These are phyloP conservation scores for Coelastrella sp. DNA, from an alignment of 139 green algal genomes.

Conservation along the genomic window DNA sequence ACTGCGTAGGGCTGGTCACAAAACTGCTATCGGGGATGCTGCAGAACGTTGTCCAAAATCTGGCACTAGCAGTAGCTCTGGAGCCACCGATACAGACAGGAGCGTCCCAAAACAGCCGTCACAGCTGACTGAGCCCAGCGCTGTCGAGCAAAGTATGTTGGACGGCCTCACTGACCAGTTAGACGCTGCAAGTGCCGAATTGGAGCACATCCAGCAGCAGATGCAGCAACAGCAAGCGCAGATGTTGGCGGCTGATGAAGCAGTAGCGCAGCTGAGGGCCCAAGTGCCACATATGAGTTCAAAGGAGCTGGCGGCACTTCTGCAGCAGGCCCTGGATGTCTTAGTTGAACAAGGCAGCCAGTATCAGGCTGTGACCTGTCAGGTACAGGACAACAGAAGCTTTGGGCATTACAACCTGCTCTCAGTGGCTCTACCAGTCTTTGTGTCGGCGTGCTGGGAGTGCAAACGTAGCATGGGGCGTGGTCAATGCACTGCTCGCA, in stretches of 20 bases:
- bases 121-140: too few relatives aligned
- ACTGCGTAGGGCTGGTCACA: conserved; percentile 4
- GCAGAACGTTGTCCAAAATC: too few relatives aligned
- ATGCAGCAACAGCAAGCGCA: not conserved
- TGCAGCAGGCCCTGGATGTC: conserved; percentile 24
- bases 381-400: too few relatives aligned
- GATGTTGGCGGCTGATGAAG: not conserved
- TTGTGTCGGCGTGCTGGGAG: too few relatives aligned
- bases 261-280: not conserved
- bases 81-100: too few relatives aligned
- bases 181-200: conserved; percentile 4
- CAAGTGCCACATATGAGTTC: not conserved
- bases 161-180: conserved; percentile 24
- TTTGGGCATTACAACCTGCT: too few relatives aligned
- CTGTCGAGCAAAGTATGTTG: not conserved
- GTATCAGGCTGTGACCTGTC: not conserved
- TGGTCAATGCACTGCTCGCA: too few relatives aligned
- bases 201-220: conserved; percentile 21
- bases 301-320: not conserved
- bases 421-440: too few relatives aligned
- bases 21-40: not conserved
- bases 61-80: not conserved
- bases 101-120: too few relatives aligned
- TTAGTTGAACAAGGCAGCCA: not conserved
- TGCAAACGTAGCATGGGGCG: too few relatives aligned